These are phyloP conservation scores for Schizochytrium sp. DNA, from an alignment of 108 stramenopile species.

Conservation along the genomic window DNA sequence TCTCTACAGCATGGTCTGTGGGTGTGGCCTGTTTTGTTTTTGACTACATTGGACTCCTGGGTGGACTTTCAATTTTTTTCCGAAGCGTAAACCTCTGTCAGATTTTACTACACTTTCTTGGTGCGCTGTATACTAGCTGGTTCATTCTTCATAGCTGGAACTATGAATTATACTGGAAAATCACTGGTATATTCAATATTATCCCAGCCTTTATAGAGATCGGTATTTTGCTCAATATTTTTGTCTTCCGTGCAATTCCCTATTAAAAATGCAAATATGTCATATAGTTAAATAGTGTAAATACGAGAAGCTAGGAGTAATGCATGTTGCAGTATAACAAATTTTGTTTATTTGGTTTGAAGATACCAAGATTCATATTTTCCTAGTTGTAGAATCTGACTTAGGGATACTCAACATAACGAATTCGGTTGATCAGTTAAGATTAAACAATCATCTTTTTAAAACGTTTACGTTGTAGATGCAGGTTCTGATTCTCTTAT, in stretches of 20 bases:
- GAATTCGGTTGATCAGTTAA: too few relatives aligned
- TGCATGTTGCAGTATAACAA: neutral
- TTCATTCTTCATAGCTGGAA: slow-evolving; percentile 44
- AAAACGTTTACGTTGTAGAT: too few relatives aligned
- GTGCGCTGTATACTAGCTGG: slow-evolving; percentile 53
- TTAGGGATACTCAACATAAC: too few relatives aligned
- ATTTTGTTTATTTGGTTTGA: neutral
- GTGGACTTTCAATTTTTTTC: slow-evolving; percentile 39
- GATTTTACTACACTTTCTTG: slow-evolving; percentile 18
- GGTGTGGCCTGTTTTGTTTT: slow-evolving; percentile 4
- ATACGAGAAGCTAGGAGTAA: too few relatives aligned
- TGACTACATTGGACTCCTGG: slow-evolving; percentile 39
- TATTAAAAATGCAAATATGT: slow-evolving; percentile 7
- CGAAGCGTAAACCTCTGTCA: slow-evolving; percentile 51
- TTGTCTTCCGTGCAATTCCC: slow-evolving; percentile 11
- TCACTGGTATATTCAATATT: slow-evolving; percentile 1
- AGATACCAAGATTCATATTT: neutral
- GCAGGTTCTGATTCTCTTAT: too few relatives aligned
- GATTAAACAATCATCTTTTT: too few relatives aligned
- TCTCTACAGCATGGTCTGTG: slow-evolving; percentile 50
- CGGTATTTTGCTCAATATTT: slow-evolving; percentile 46
- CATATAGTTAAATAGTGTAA: neutral
- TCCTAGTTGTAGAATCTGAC: too few relatives aligned
- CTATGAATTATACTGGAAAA: slow-evolving; percentile 45
- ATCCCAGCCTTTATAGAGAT: slow-evolving; percentile 33